Evolutionary conservation across 768 basidiomycete genomes (phyloP), one percentile per base, ranked within the genome.

Genomic region (Rhodosporidiobolus sp.): DNA sequence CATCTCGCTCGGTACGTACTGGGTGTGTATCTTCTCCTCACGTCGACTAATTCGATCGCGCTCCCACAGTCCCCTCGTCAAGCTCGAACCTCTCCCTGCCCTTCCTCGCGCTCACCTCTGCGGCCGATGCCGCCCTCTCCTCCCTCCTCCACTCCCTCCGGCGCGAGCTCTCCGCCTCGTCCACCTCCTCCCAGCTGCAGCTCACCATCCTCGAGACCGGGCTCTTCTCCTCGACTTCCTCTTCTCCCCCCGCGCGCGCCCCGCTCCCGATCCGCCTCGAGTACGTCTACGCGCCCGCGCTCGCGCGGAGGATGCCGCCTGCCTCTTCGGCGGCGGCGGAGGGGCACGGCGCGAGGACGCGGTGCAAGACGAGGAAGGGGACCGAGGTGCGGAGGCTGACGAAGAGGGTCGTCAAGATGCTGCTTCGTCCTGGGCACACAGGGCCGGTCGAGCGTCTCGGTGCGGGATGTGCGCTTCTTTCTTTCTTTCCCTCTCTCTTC

Each of bases 121-220:
- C 72, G 43, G 32, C 63, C 43, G 43, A 60, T 26, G 66, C 61
- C 24, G 70, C 71, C 26, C 56, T 71, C 45, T 22, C 46, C 6
- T 66, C 72, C 3, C 35, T 76, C n/a, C 63, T 77, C 66, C 62
- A 69, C 49, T 73, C 74, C 1, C 72, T 77, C 53, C 72, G 74
- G 1, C 71, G 77, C 8, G 77, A 77, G 55, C 55, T 74, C 50
- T 9, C 54, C 17, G 56, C 68, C 17, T 53, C 69, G 12, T 28
- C 57, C 14, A 28, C 69, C 2, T 16, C 48, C 38, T 7, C 38
- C 3, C 50, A 59, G 48, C 43, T 71, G 19, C 19, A 49, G 9
- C 30, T 76, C 66, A 30, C 53, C 10, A n/a, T 63, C 45, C 68
- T 77, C 49, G 69, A 74, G 30, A 43, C 53, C n/a, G 73, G 70